These are phyloP conservation scores for peach (Prunus persica) DNA, from an alignment of 306 rosid genomes.

Conservation along the genomic window DNA sequence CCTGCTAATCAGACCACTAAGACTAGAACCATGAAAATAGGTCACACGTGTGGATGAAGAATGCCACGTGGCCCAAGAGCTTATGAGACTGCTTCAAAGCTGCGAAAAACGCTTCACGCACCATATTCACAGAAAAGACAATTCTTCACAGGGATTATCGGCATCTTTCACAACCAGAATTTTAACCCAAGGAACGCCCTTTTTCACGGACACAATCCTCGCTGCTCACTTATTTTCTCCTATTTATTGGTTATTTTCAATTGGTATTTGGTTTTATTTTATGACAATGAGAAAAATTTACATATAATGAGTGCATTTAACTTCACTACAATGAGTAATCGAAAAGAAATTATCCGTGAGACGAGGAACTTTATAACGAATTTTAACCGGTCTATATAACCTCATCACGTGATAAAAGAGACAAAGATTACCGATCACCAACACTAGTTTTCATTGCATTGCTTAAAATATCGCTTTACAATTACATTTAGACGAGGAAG, in stretches of 20 bases:
- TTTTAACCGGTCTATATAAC: too few relatives aligned
- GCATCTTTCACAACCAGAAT: neutral
- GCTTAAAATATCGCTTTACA: too few relatives aligned
- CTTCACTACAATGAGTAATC: too few relatives aligned
- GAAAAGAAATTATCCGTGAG: too few relatives aligned
- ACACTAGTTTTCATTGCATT: too few relatives aligned
- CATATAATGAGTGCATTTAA: too few relatives aligned
- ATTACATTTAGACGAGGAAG: too few relatives aligned
- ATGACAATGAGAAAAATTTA: neutral
- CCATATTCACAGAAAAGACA: neutral
- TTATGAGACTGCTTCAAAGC: slow-evolving; percentile 26
- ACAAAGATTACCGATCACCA: too few relatives aligned
- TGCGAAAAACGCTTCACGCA: neutral
- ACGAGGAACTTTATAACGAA: too few relatives aligned
- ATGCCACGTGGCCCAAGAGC: neutral
- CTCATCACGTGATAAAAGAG: too few relatives aligned
- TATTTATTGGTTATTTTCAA: neutral
- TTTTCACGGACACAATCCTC: neutral
- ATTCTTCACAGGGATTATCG: neutral
- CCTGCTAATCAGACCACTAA: neutral
- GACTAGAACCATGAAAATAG: neutral
- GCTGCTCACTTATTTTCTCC: neutral
- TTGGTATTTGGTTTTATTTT: neutral
- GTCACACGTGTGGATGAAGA: neutral
- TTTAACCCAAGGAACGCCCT: neutral